Evolutionary conservation across 75 land plant genomes (phyloP), one percentile per base, ranked within the genome.

Genomic region (Larix kaempferi): DNA sequence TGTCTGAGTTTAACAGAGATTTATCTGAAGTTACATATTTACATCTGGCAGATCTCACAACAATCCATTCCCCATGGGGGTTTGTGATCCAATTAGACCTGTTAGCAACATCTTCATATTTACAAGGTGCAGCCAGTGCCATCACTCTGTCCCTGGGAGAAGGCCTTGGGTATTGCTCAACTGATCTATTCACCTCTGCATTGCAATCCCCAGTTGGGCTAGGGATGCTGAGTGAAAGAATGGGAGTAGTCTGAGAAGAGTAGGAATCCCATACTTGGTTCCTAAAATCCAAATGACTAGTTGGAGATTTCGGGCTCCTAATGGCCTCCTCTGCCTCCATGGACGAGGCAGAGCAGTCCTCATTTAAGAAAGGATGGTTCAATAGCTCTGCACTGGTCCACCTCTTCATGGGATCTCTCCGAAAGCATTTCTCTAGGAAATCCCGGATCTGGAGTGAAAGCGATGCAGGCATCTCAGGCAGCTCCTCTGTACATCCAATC

Each of bases 401-500:
- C 10, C 88, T 65, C 62, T 26, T 12, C 49, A 60, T 39, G 2
- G 88, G 80, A 59, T 86, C 88, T 25, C 88, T 35, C 37, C 74
- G 26, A 15, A 86, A 80, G 72, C 84, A 85, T 27, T 85, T 81
- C 13, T 52, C n/a, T 4, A 86, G 71, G 33, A 86, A 86, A 80
- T 86, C 88, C n/a, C 64, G 82, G 15, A 80, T 79, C 19, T 73
- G 74, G 3, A 16, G 37, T 6, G 88, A 85, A 4, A 86, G 37
- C 3, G 25, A 39, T 2, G 59, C 37, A 10, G 88, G 88, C 35
- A 86, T 35, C 6, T 78, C 65, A 3, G 88, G 88, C 6, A 77
- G 41, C 44, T 85, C 84, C 29, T 81, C 79, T 1, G 87, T 71
- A 83, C 80, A 81, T 23, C 74, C 87, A 62, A 86, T 86, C 35